Base-by-base conservation (phyloP, 148 eudicot genomes). In the Vaccinium myrtillus region DNA sequence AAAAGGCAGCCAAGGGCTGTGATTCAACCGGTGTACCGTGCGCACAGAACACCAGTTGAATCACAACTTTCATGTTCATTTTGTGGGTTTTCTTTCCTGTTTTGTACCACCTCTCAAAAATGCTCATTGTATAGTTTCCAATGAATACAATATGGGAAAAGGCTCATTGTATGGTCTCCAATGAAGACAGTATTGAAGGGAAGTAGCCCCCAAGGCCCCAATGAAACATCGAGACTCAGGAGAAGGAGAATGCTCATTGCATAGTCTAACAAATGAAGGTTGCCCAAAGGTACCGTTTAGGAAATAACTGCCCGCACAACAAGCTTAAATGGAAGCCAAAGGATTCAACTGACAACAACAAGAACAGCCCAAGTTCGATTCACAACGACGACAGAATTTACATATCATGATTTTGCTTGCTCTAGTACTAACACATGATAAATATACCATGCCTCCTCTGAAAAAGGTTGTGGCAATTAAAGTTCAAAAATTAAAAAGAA, bases 331-430 rank as follows among this genome's bases (percentile, higher is more conserved):
- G 39, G 74, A 25, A 18, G 74, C 74, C 12, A 4, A 69, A 69
- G 39, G 39, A 12, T 73, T 39, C 49, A 6, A 32, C 6, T n/a
- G 13, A 43, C 21, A 4, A 46, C 54, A 21, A 8, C 12, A 0
- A 36, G 77, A 43, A 43, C 9, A 19, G 9, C 23, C 25, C 51
- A 74, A 43, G 77, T 74, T 75, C 55, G 15, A 75, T 15, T 46
- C 58, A 69, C 53, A 25, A 69, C 7, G 14, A 3, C 11, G 61
- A 69, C 5, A 65, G 11, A 69, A 67, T 69, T 25, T 81, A 81
- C 83, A 49, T 13, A 46, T 48, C 75, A 67, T 65, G 25, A 81
- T 46, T 55, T 79, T n/a, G 83, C 83, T 81, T 81, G 83, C 39
- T 36, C 75, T 63, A 6, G 19, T 48, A 27, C 5, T 6, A 32